Evolutionary conservation across 108 stramenopile species (phyloP).

Genomic region (Aurantiochytrium sp.): DNA sequence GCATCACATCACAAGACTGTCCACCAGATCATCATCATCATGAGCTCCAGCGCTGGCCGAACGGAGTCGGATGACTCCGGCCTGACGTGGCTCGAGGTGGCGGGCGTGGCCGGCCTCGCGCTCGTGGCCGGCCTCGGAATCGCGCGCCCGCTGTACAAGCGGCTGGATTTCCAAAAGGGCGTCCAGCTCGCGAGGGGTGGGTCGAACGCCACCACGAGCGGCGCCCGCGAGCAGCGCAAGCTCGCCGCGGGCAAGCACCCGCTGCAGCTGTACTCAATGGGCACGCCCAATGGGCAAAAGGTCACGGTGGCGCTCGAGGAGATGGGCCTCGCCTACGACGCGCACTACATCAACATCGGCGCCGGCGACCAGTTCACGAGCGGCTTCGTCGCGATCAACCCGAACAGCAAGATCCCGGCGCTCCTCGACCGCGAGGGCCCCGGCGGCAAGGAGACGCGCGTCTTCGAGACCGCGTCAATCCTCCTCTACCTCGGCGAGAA

Average conservation of each 20-base stretch:
- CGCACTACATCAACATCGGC: slow-evolving; percentile 62
- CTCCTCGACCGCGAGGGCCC: slow-evolving; percentile 55
- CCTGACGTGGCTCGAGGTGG: not conserved
- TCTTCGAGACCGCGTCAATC: slow-evolving; percentile 76
- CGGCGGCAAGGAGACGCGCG: slow-evolving; percentile 45
- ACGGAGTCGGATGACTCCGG: not conserved
- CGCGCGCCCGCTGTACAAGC: not conserved
- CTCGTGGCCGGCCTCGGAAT: not conserved
- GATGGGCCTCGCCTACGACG: slow-evolving; percentile 71
- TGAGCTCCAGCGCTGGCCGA: not conserved
- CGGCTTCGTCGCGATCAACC: slow-evolving; percentile 75
- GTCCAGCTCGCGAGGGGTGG: slow-evolving; percentile 19
- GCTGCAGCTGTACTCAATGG: slow-evolving; percentile 74
- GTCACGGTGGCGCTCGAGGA: slow-evolving; percentile 72
- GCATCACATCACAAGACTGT: too few relatives aligned
- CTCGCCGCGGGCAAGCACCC: slow-evolving; percentile 64
- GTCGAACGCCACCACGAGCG: slow-evolving; percentile 47
- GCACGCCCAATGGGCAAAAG: slow-evolving; percentile 80
- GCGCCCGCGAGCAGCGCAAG: slow-evolving; percentile 60
- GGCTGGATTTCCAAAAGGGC: not conserved
- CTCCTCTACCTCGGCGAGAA: slow-evolving; percentile 73
- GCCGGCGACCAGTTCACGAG: slow-evolving; percentile 69
- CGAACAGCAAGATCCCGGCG: slow-evolving; percentile 83
- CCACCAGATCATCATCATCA: too few relatives aligned
- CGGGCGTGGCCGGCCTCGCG: not conserved